These are phyloP conservation scores for Penicillium sp. DNA, from an alignment of 2,329 filamentous ascomycete species.

Conservation along the genomic window DNA sequence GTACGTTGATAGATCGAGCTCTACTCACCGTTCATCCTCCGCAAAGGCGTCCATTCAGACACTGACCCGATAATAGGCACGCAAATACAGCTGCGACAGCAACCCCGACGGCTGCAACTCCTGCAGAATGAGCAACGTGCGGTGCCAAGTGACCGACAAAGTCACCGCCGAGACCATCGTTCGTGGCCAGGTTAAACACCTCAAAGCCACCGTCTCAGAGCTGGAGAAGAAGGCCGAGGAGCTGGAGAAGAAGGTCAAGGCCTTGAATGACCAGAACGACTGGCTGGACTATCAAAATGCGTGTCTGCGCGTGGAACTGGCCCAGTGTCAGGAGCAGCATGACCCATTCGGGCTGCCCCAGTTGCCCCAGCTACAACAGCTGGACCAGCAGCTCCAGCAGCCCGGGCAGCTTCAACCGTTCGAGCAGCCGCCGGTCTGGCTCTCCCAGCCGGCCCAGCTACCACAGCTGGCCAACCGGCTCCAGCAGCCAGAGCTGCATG, in stretches of 20 bases:
- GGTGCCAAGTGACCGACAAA: slow-evolving; percentile 25
- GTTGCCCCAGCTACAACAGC: no score
- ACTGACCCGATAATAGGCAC: neutral
- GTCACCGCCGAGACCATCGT: slow-evolving; percentile 17
- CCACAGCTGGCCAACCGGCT: no score
- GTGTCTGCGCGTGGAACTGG: neutral
- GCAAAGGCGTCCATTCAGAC: neutral
- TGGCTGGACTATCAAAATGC: neutral
- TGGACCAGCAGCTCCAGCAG: no score
- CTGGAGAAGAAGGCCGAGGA: no score
- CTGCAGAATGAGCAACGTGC: slow-evolving; percentile 8
- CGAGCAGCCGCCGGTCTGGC: no score
- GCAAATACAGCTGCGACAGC: slow-evolving; percentile 17
- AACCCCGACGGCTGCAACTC: slow-evolving; percentile 16
- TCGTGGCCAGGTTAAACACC: slow-evolving; percentile 19
- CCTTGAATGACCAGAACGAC: neutral
- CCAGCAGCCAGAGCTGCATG: no score
- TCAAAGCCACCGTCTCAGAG: neutral
- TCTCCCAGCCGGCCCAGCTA: no score
- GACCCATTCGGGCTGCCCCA: no score
- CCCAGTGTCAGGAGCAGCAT: no score
- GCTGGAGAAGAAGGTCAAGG: neutral
- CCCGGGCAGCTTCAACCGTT: no score
- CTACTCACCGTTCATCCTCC: neutral
- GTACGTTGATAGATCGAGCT: neutral